Percentiles rank a stretch among this genome's conserved stretches.
Evolutionary conservation across 176 grass and related monocot genomes (phyloP).

Genomic region (Triticum dicoccoides): DNA sequence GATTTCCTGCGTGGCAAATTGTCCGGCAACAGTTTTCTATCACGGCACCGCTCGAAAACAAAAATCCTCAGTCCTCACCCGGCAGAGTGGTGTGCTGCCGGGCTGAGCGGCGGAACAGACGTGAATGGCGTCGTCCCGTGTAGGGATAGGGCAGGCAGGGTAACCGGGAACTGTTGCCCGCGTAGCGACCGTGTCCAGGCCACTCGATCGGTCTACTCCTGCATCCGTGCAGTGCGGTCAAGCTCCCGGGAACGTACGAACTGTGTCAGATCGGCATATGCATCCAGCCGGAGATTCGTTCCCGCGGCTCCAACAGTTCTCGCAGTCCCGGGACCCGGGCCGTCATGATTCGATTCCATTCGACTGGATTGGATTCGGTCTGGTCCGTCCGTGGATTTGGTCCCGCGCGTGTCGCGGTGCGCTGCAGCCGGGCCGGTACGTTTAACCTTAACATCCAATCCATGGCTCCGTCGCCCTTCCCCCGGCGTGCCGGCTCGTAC

Average conservation of each 20-base stretch:
- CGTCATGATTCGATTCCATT: background rate
- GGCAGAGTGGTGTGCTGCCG: background rate
- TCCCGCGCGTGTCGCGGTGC: background rate
- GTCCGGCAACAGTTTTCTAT: background rate
- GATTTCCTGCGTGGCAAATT: background rate
- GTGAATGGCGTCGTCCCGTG: background rate
- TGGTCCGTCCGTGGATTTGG: conserved; percentile 10
- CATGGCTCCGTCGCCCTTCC: too few species aligned
- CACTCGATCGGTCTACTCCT: background rate
- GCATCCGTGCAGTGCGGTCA: background rate
- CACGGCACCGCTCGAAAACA: background rate
- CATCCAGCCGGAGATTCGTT: background rate
- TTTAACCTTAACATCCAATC: too few species aligned
- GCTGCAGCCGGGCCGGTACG: too few species aligned
- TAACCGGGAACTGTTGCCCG: background rate
- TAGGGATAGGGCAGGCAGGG: background rate
- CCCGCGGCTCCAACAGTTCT: background rate
- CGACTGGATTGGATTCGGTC: background rate
- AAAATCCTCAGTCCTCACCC: background rate
- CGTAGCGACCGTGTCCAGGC: conserved; percentile 13
- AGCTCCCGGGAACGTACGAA: background rate
- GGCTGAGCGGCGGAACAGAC: background rate
- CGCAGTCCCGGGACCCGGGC: background rate
- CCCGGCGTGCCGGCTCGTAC: too few species aligned
- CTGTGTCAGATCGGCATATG: too few species aligned